Evolutionary conservation across 2,329 filamentous ascomycete species (phyloP).

Genomic region (Diaporthe citrichinensis): DNA sequence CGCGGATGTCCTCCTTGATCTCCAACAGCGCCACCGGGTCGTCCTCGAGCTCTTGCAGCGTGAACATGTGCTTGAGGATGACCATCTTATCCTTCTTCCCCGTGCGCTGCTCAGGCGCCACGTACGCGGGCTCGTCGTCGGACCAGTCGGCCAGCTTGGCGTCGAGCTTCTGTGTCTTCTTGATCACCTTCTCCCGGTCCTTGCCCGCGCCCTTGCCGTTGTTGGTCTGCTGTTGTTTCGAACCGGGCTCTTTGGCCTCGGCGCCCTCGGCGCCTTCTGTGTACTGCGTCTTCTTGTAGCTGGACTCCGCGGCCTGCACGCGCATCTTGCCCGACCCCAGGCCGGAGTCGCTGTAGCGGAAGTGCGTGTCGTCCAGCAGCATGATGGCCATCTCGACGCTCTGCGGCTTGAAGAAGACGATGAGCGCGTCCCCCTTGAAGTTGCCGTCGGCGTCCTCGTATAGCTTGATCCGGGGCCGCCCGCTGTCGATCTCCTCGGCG

Average conservation of each 20-base stretch:
- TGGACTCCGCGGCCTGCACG: constrained; percentile 88
- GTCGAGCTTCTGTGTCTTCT: constrained; percentile 90
- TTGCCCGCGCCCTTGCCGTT: constrained; percentile 60
- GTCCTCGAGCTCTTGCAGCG: constrained; percentile 84
- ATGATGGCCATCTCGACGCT: constrained; percentile 90
- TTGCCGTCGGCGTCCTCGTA: constrained; percentile 85
- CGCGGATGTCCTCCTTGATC: constrained; percentile 93
- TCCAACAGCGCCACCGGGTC: constrained; percentile 87
- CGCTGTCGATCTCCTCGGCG: constrained; percentile 92
- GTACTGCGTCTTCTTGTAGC: constrained; percentile 91
- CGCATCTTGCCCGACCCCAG: constrained; percentile 76
- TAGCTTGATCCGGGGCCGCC: constrained; percentile 90
- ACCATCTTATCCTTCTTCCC: constrained; percentile 83
- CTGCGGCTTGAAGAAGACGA: constrained; percentile 96
- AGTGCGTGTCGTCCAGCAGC: constrained; percentile 85
- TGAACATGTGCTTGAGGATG: constrained; percentile 94
- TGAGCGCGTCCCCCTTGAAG: constrained; percentile 93
- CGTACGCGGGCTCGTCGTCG: constrained; percentile 80
- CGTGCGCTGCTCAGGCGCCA: constrained; percentile 60
- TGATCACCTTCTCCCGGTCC: constrained; percentile 91
- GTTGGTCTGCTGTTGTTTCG: constrained; percentile 37
- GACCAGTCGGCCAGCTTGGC: constrained; percentile 96
- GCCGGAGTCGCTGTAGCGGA: constrained; percentile 73
- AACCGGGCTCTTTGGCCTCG: constrained; percentile 58
- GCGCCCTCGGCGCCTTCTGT: constrained; percentile 55